Percentiles rank a stretch among this genome's conserved stretches.
Evolutionary conservation across 805 yeast genomes (phyloP).

Genomic region (Scheffersomyces stipitis): DNA sequence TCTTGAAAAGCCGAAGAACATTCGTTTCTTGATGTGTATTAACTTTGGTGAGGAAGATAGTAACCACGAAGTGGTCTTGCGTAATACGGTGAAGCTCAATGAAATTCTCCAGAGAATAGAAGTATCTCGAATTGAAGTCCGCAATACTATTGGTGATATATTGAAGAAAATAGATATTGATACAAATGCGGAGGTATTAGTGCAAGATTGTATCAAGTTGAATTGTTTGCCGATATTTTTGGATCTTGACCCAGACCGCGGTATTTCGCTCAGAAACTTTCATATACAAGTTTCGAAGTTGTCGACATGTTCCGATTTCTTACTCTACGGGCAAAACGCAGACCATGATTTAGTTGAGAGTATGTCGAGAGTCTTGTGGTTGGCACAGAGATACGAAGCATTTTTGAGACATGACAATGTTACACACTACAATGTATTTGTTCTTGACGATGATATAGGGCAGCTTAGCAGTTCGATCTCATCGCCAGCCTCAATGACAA

Average conservation of each 20-base stretch:
- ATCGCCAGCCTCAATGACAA: slow-evolving; percentile 3
- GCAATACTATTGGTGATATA: slow-evolving; percentile 18
- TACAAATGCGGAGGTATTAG: slow-evolving; percentile 22
- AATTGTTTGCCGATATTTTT: slow-evolving; percentile 53
- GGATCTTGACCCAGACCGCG: slow-evolving; percentile 65
- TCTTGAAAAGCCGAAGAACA: slow-evolving; percentile 22
- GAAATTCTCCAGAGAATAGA: slow-evolving; percentile 56
- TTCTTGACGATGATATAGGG: slow-evolving; percentile 11
- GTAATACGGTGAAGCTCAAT: slow-evolving; percentile 52
- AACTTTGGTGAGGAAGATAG: slow-evolving; percentile 11
- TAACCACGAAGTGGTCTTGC: slow-evolving; percentile 22
- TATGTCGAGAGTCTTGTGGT: slow-evolving; percentile 33
- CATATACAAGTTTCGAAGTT: slow-evolving; percentile 83
- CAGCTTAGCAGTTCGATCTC: slow-evolving; percentile 11
- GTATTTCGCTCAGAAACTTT: slow-evolving; percentile 79
- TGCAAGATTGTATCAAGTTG: slow-evolving; percentile 43
- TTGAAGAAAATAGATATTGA: slow-evolving; percentile 9
- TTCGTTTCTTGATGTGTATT: slow-evolving; percentile 43
- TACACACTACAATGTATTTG: slow-evolving; percentile 20
- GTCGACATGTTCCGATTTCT: slow-evolving; percentile 69
- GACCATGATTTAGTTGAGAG: slow-evolving; percentile 14
- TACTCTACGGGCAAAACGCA: slow-evolving; percentile 57
- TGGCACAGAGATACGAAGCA: slow-evolving; percentile 35
- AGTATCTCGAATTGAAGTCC: slow-evolving; percentile 37
- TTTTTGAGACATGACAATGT: slow-evolving; percentile 3